A percentile compares a stretch with the other conserved stretches of the same genome.
These are phyloP conservation scores for Boletus edulis DNA, from an alignment of 768 basidiomycete species.

Conservation along the genomic window DNA sequence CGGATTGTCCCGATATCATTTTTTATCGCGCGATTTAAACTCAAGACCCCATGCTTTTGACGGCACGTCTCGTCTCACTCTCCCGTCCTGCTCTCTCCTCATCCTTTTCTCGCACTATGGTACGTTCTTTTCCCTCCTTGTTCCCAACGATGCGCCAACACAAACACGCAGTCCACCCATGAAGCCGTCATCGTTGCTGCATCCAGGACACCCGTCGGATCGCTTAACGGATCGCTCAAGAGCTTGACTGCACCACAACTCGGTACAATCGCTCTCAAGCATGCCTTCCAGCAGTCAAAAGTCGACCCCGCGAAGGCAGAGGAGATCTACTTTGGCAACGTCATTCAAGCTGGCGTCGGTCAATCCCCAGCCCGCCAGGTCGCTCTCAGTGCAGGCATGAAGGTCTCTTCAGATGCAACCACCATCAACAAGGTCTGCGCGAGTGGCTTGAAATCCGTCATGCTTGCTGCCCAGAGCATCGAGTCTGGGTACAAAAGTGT, in stretches of 20 bases:
- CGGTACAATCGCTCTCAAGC: slow-evolving; percentile 84
- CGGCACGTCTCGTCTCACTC: slow-evolving; percentile 39
- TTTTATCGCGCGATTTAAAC: slow-evolving; percentile 16
- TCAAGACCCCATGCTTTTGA: slow-evolving; percentile 37
- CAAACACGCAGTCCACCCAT: slow-evolving; percentile 41
- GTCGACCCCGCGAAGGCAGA: slow-evolving; percentile 83
- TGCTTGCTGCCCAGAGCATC: slow-evolving; percentile 90
- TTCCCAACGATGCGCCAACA: background rate
- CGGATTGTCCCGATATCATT: slow-evolving; percentile 20
- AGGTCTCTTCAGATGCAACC: slow-evolving; percentile 86
- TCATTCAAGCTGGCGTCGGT: slow-evolving; percentile 95
- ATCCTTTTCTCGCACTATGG: slow-evolving; percentile 48
- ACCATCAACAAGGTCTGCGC: slow-evolving; percentile 99
- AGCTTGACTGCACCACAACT: slow-evolving; percentile 88
- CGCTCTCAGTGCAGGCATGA: slow-evolving; percentile 86
- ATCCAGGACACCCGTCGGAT: slow-evolving; percentile 91
- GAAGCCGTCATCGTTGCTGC: slow-evolving; percentile 95
- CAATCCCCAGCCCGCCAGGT: slow-evolving; percentile 99
- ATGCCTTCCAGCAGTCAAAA: slow-evolving; percentile 77
- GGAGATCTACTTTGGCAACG: slow-evolving; percentile 97
- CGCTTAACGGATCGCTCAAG: slow-evolving; percentile 88
- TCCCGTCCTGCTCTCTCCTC: slow-evolving; percentile 38
- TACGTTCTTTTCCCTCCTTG: slow-evolving; percentile 23
- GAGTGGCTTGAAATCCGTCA: slow-evolving; percentile 94
- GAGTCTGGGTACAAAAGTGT: slow-evolving; percentile 80